Evolutionary conservation across 2,329 filamentous ascomycete species (phyloP).

Genomic region (Zasmidium cellare): DNA sequence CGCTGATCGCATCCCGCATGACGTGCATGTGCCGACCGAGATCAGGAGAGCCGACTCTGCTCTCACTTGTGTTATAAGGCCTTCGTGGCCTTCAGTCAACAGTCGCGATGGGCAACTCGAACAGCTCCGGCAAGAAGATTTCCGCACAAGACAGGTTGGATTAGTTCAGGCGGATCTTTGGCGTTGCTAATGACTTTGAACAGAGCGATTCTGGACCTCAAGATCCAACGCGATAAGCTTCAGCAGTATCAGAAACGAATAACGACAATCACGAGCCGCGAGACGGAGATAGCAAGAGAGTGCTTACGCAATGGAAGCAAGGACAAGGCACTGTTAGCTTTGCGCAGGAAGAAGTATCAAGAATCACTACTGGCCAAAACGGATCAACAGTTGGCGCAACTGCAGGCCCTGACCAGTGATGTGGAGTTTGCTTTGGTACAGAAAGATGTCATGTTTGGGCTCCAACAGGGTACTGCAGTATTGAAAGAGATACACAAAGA

Average conservation of each 20-base stretch:
- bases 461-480: slow-evolving; percentile 88
- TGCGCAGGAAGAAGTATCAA: slow-evolving; percentile 96
- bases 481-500: slow-evolving; percentile 89
- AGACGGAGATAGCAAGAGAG: slow-evolving; percentile 81
- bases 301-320: slow-evolving; percentile 81
- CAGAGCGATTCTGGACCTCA: slow-evolving; percentile 96
- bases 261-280: slow-evolving; percentile 77
- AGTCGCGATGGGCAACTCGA: slow-evolving; percentile 62
- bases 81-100: neutral
- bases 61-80: neutral
- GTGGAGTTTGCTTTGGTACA: slow-evolving; percentile 97
- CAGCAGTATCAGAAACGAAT: slow-evolving; percentile 95
- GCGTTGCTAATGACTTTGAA: neutral
- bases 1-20: slow-evolving; percentile 6
- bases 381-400: slow-evolving; percentile 87
- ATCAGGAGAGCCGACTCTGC: neutral
- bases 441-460: slow-evolving; percentile 89
- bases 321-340: slow-evolving; percentile 76
- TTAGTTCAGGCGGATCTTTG: neutral
- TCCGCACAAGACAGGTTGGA: slow-evolving; percentile 83
- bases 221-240: slow-evolving; percentile 94
- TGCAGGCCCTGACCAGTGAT: slow-evolving; percentile 82
- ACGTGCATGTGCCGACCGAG: neutral
- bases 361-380: slow-evolving; percentile 85
- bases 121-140: slow-evolving; percentile 62